phyloP scores from a whole-genome alignment of 2,329 filamentous ascomycete species.

The Zasmidium citrigriseum region DNA sequence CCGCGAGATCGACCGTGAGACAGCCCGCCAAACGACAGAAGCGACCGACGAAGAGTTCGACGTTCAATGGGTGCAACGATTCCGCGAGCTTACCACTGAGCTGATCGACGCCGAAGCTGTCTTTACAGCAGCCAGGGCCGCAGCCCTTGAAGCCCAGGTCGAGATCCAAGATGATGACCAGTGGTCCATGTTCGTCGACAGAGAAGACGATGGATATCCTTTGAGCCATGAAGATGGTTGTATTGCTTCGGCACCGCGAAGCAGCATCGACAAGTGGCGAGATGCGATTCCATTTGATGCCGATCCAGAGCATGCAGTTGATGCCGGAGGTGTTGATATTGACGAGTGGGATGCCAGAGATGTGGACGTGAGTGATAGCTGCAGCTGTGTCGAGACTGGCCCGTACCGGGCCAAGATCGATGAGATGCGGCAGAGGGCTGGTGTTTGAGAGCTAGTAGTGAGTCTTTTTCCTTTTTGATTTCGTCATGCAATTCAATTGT shows the following conservation, averaged over 20 bases:
- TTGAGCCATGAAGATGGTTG: neutral
- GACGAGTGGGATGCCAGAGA: slow-evolving; percentile 18
- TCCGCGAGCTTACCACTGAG: slow-evolving; percentile 5
- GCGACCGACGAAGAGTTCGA: slow-evolving; percentile 9
- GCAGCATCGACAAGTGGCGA: neutral
- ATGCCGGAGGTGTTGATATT: neutral
- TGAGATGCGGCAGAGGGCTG: too few species aligned
- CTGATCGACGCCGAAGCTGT: slow-evolving; percentile 15
- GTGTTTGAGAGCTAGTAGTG: neutral
- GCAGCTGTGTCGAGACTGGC: slow-evolving; percentile 6
- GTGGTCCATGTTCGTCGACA: slow-evolving; percentile 3
- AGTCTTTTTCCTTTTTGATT: neutral
- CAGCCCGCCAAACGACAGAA: neutral
- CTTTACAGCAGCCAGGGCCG: slow-evolving; percentile 5
- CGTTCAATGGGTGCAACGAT: slow-evolving; percentile 11
- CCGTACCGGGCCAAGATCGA: neutral
- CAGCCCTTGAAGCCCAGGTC: slow-evolving; percentile 5
- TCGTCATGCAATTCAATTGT: too few species aligned
- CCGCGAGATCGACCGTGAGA: neutral
- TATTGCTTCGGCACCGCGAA: neutral
- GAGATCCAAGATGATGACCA: neutral
- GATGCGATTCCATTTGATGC: neutral
- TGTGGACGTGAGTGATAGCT: slow-evolving; percentile 12
- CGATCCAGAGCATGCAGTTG: neutral
- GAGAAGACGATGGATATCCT: neutral